Conservation (phyloP, 1,284 basidiomycete species). For the Pholiota adiposa region DNA sequence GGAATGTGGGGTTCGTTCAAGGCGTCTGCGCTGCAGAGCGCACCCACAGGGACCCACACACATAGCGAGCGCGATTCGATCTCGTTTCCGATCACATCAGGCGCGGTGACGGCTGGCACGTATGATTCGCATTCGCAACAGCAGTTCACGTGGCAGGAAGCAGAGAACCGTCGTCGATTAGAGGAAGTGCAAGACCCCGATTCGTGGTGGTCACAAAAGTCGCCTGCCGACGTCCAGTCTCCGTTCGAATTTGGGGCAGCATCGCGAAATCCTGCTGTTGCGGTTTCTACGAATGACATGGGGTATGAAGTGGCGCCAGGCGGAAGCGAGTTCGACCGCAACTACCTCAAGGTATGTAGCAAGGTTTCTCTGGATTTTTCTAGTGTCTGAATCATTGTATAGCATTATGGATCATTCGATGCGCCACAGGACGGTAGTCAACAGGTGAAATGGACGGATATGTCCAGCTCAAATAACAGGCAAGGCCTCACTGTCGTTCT, state of each 20-base stretch:
- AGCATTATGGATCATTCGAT: conserved; percentile 25
- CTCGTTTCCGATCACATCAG: conserved; percentile 25
- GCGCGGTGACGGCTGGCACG: conserved; percentile 9
- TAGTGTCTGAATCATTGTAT: conserved; percentile 8
- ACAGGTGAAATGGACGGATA: conserved; percentile 21
- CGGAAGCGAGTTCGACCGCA: conserved; percentile 23
- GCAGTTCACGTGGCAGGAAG: conserved; percentile 28
- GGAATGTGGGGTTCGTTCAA: conserved; percentile 20
- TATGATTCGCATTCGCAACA: conserved; percentile 18
- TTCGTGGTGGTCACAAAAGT: conserved; percentile 25
- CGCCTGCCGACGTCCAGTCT: conserved; percentile 13
- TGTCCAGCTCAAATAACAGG: conserved; percentile 17
- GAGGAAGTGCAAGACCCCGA: conserved; percentile 23
- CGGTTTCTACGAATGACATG: conserved; percentile 22
- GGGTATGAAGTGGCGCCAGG: conserved; percentile 25
- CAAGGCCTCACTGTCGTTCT: conserved; percentile 23
- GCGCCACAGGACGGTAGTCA: conserved; percentile 18
- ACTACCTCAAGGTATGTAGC: conserved; percentile 27
- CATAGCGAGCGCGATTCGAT: conserved; percentile 25
- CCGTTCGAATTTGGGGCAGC: conserved; percentile 15
- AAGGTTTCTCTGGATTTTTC: neutral
- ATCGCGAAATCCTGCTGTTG: conserved; percentile 15
- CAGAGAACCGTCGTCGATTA: conserved; percentile 23
- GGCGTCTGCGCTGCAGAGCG: conserved; percentile 15
- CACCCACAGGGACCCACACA: conserved; percentile 18